Percentiles rank a stretch among this genome's conserved stretches.
These are phyloP conservation scores for Marvania coccoides DNA, from an alignment of 139 green algal species.

Conservation along the genomic window DNA sequence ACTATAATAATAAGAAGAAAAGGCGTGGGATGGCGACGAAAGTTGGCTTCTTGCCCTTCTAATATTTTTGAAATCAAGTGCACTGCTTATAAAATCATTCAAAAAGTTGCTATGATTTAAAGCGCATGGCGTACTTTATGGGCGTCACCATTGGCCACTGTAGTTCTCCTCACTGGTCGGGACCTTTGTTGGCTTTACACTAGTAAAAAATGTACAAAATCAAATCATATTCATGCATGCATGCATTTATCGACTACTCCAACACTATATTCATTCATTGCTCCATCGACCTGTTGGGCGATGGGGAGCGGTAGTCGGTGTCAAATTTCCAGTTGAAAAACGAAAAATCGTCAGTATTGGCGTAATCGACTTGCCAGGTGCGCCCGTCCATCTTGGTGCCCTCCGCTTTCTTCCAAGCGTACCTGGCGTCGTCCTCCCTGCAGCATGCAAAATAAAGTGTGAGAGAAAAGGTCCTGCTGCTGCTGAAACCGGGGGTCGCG, in stretches of 20 bases:
- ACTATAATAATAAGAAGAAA: no score
- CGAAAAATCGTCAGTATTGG: constrained; percentile 34
- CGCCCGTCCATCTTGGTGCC: background rate
- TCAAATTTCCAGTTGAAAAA: constrained; percentile 55
- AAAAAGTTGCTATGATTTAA: background rate
- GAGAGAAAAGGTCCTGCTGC: no score
- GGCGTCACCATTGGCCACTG: background rate
- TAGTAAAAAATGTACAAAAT: no score
- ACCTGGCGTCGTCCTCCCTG: background rate
- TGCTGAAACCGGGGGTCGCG: no score
- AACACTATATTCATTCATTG: background rate
- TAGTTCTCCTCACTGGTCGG: background rate
- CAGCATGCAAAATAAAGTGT: no score
- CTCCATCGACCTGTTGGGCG: background rate
- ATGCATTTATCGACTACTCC: background rate
- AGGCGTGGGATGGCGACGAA: no score
- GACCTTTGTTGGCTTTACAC: background rate
- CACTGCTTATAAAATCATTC: constrained; percentile 2
- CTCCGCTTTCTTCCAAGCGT: background rate
- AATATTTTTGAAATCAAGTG: background rate
- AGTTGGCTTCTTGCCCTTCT: background rate
- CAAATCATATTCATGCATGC: background rate
- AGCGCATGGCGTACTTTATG: background rate
- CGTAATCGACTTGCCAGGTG: constrained; percentile 29
- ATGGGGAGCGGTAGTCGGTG: constrained; percentile 17